Evolutionary conservation across 495 filamentous ascomycete genomes (phyloP).

Genomic region (Neurospora discreta): DNA sequence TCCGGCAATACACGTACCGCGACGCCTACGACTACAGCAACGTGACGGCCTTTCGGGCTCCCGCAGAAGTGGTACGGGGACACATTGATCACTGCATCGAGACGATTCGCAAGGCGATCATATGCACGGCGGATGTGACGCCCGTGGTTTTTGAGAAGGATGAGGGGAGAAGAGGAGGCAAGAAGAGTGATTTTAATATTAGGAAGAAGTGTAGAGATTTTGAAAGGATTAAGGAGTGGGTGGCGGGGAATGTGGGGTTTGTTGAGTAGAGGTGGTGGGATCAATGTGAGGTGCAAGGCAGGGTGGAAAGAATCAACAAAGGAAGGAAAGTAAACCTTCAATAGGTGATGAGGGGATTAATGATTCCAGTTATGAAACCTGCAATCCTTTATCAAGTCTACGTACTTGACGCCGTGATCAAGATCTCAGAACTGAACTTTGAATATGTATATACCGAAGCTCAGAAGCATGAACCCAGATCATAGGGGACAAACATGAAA

Average conservation of each 20-base stretch:
- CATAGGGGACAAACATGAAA: too few relatives aligned
- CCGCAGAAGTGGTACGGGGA: neutral
- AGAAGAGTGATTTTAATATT: neutral
- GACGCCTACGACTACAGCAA: neutral
- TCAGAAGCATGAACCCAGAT: too few relatives aligned
- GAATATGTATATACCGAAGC: too few relatives aligned
- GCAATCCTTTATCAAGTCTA: too few relatives aligned
- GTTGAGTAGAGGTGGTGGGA: neutral
- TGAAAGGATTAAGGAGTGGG: slow-evolving; percentile 1
- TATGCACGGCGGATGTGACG: slow-evolving; percentile 4
- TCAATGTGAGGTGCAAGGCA: too few relatives aligned
- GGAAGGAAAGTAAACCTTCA: too few relatives aligned
- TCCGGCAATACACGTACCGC: slow-evolving; percentile 1
- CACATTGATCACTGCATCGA: slow-evolving; percentile 2
- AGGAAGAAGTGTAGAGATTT: slow-evolving; percentile 1
- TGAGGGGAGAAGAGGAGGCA: neutral
- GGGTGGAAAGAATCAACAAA: too few relatives aligned
- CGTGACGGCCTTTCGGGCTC: neutral
- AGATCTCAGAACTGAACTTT: too few relatives aligned
- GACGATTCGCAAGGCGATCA: neutral
- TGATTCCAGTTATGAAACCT: too few relatives aligned
- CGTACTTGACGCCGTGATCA: too few relatives aligned
- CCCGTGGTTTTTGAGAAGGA: neutral
- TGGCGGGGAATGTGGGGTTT: neutral
- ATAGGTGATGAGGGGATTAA: too few relatives aligned